phyloP scores from a whole-genome alignment of 2,329 filamentous ascomycete genomes.

The Gaeumannomyces sp. region DNA sequence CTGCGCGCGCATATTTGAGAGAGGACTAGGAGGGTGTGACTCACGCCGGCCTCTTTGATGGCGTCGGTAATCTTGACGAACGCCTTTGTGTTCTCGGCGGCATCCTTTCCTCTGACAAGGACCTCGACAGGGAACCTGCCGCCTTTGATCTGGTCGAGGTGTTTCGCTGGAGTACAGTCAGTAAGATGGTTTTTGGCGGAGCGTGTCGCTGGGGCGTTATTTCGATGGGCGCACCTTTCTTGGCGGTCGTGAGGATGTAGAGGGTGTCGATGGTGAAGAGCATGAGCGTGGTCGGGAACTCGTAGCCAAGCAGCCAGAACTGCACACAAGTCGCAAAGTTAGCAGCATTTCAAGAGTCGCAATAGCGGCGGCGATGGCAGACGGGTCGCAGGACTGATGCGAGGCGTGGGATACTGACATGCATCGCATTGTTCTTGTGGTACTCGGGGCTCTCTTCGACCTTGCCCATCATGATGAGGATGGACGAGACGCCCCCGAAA shows the following conservation, averaged over 20 bases:
- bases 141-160: conserved; percentile 85
- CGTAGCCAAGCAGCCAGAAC: conserved; percentile 98
- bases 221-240: conserved; percentile 66
- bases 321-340: conserved; percentile 30
- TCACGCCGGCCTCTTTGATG: conserved; percentile 81
- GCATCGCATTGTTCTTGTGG: conserved; percentile 93
- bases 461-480: conserved; percentile 90
- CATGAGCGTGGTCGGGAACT: conserved; percentile 94
- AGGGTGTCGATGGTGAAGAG: conserved; percentile 82
- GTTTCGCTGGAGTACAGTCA: conserved; percentile 60
- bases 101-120: conserved; percentile 84
- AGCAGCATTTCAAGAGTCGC: conserved; percentile 8
- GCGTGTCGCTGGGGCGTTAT: neutral
- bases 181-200: neutral
- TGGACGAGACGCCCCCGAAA: conserved; percentile 80
- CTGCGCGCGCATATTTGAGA: neutral
- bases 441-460: conserved; percentile 82
- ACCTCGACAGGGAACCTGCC: conserved; percentile 92
- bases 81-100: conserved; percentile 83
- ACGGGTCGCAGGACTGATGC: conserved; percentile 5
- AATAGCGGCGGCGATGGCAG: neutral
- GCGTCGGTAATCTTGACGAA: conserved; percentile 77
- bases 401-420: conserved; percentile 49
- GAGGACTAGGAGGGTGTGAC: conserved; percentile 27
- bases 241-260: conserved; percentile 90